These are phyloP conservation scores for Poa annua DNA, from an alignment of 176 grass and related monocot genomes.

Conservation along the genomic window DNA sequence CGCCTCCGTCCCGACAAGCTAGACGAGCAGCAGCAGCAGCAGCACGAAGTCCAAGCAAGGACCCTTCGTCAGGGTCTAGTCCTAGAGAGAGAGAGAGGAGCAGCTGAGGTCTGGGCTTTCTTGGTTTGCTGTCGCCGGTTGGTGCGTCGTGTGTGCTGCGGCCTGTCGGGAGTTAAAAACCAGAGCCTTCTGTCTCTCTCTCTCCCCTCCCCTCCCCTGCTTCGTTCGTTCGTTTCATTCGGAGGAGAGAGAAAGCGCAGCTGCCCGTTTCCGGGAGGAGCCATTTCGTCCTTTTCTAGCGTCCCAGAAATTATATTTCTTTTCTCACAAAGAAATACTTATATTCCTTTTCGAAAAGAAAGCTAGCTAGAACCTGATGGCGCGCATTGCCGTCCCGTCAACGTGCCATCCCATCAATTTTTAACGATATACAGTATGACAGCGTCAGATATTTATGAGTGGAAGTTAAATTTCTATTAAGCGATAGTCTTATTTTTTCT, in stretches of 20 bases:
- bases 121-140: conserved; percentile 23
- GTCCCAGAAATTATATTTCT: background rate
- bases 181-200: conserved; percentile 41
- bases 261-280: conserved; percentile 17
- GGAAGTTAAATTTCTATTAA: too few relatives aligned
- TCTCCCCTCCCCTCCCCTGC: background rate
- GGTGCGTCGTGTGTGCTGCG: conserved; percentile 40
- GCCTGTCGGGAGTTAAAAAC: conserved; percentile 49
- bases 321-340: background rate
- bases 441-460: too few relatives aligned
- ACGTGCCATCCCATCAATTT: too few relatives aligned
- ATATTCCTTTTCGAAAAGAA: background rate
- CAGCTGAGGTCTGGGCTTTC: background rate
- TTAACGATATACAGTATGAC: too few relatives aligned
- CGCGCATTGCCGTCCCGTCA: too few relatives aligned
- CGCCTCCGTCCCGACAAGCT: conserved; percentile 41
- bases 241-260: background rate
- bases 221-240: conserved; percentile 1
- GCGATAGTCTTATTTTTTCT: too few relatives aligned
- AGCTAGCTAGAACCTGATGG: too few relatives aligned
- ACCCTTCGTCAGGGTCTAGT: background rate
- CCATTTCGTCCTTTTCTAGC: conserved; percentile 29
- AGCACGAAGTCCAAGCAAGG: conserved; percentile 44
- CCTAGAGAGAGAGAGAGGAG: background rate
- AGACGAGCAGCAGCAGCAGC: conserved; percentile 19